Evolutionary conservation across 2,329 filamentous ascomycete genomes (phyloP), one percentile per base, ranked within the genome.

Genomic region (Botrytis porri): DNA sequence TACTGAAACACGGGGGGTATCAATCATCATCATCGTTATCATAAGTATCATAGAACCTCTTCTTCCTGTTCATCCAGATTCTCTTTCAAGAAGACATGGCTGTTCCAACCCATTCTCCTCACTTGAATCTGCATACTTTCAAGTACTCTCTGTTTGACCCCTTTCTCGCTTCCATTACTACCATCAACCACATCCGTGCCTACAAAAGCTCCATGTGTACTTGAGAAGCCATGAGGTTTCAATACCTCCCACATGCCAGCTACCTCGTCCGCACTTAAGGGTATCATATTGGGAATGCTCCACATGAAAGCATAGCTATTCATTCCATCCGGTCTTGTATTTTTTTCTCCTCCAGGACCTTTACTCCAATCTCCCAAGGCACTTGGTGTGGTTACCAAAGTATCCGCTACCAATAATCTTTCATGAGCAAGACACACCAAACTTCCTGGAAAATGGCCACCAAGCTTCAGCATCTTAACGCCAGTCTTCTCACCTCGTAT

Each of bases 381-480:
- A 5, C 86, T 85, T 0, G 92, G 91, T 5, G 92, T 91, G 37
- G 90, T 92, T 76, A 93, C 85, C 65, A 96, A 86, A 4, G 92
- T 93, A 82, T 97, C 93, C 9, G 93, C 93, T 73, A 94, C 86
- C 74, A 95, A 86, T n/a, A 96, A 82, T 65, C 85, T 86, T 1
- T 82, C 81, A 29, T 86, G 85, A 81, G 88, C 92, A 37, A 91
- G 85, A 74, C 93, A 79, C 4, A 94, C 88, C 74, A 92, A 82
- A 76, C 89, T 93, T 0, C 93, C 93, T 0, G 91, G 90, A 78
- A 96, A 96, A 83, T 97, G 93, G 0, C 93, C 93, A 0, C 93
- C 92, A 0, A 91, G 85, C 81, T 93, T 93, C 69, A 95, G 84
- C 0, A 88, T 88, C 45, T 83, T 87, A 5, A 90, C 85, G 0